Percentiles rank a stretch among this genome's conserved stretches.
Evolutionary conservation across 768 basidiomycete species (phyloP).

Genomic region (Mrakia hoshinonis): DNA sequence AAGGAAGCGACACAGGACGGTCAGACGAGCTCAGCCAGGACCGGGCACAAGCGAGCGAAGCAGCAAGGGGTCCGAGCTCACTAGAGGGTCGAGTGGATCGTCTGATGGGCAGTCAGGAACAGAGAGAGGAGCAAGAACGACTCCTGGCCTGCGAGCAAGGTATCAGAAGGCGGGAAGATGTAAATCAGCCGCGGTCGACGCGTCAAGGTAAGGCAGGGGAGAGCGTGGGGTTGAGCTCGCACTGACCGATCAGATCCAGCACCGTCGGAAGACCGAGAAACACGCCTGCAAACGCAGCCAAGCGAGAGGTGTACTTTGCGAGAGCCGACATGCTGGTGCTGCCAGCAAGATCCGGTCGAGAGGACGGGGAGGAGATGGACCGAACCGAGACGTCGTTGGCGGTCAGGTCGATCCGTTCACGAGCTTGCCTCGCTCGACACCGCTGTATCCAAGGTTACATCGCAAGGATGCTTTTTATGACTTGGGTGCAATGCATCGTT

Average conservation of each 20-base stretch:
- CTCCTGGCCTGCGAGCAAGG: conserved; percentile 32
- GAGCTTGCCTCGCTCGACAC: too few species aligned
- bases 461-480: too few species aligned
- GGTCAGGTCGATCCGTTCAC: too few species aligned
- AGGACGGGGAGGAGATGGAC: too few species aligned
- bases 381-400: too few species aligned
- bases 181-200: too few species aligned
- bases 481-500: too few species aligned
- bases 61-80: not conserved
- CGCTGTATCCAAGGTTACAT: too few species aligned
- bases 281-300: too few species aligned
- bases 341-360: too few species aligned
- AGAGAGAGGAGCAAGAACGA: conserved; percentile 42
- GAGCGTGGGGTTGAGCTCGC: not conserved
- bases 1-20: not conserved
- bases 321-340: too few species aligned
- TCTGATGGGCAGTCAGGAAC: conserved; percentile 39
- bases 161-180: not conserved
- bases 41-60: not conserved
- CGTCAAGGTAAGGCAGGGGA: not conserved
- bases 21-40: not conserved
- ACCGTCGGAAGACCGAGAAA: not conserved
- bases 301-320: too few species aligned
- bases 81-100: conserved; percentile 39
- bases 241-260: not conserved